These are phyloP conservation scores for Pulicaria dysenterica DNA, from an alignment of 129 eudicot genomes.

Conservation along the genomic window DNA sequence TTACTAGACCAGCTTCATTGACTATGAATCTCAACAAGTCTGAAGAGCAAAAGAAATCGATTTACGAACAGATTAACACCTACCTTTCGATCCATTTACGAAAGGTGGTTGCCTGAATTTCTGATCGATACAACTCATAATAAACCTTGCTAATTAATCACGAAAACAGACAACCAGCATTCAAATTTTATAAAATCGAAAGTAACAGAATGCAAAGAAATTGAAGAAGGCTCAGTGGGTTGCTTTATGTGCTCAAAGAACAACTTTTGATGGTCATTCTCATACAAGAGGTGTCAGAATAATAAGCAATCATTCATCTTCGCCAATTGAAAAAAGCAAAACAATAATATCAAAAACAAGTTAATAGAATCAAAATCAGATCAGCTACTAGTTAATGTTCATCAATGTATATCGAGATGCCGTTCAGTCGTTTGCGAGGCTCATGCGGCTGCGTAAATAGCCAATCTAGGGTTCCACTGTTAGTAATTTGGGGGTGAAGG, in stretches of 20 bases:
- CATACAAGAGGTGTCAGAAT: slow-evolving; percentile 47
- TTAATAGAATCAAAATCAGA: background rate
- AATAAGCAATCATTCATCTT: slow-evolving; percentile 31
- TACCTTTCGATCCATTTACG: slow-evolving; percentile 6
- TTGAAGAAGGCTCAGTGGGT: slow-evolving; percentile 27
- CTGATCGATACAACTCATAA: slow-evolving; percentile 18
- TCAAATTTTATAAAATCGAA: too few species aligned
- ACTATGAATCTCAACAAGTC: slow-evolving; percentile 34
- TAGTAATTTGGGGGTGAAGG: background rate
- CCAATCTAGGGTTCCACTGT: slow-evolving; percentile 19
- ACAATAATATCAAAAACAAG: background rate
- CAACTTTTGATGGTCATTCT: slow-evolving; percentile 26
- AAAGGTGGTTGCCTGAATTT: slow-evolving; percentile 41
- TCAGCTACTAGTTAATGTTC: too few species aligned
- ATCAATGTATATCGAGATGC: too few species aligned
- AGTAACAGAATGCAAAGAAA: background rate
- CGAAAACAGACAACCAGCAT: too few species aligned
- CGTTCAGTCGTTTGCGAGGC: background rate
- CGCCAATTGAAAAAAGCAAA: background rate
- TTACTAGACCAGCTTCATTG: slow-evolving; percentile 43
- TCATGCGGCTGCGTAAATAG: background rate
- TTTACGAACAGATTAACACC: slow-evolving; percentile 44
- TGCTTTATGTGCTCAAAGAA: slow-evolving; percentile 36
- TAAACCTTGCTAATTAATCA: too few species aligned
- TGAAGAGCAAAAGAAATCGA: slow-evolving; percentile 38